Conservation (phyloP, 2,329 filamentous ascomycete genomes). For the Tolypocladium guangdongense region DNA sequence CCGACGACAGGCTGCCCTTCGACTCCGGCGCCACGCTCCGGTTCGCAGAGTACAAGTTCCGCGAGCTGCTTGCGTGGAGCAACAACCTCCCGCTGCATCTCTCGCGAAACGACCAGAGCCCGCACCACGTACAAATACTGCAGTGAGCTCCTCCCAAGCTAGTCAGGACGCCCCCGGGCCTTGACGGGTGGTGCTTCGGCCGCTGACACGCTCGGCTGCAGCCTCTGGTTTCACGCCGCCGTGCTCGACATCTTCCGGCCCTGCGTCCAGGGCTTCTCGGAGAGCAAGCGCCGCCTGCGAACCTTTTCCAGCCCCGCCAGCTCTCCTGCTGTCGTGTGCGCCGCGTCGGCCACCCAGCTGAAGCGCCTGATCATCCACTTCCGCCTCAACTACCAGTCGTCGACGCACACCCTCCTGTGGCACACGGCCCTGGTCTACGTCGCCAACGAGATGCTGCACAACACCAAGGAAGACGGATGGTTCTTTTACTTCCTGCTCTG, state of each 20-base stretch:
- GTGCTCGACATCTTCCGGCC: conserved; percentile 13
- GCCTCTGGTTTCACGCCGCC: conserved; percentile 11
- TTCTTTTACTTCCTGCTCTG: conserved; percentile 22
- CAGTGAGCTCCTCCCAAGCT: conserved; percentile 3
- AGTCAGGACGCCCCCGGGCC: background rate
- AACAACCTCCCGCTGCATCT: conserved; percentile 13
- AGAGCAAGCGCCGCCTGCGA: conserved; percentile 5
- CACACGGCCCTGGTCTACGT: conserved; percentile 26
- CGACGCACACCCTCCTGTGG: conserved; percentile 24
- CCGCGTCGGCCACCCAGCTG: conserved; percentile 23
- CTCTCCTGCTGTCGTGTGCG: conserved; percentile 14
- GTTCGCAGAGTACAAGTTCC: conserved; percentile 20
- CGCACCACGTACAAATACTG: conserved; percentile 17
- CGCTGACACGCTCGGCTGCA: background rate
- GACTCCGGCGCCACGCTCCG: conserved; percentile 4
- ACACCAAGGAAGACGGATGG: conserved; percentile 17
- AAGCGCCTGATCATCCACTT: conserved; percentile 23
- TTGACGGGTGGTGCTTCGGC: too few species aligned
- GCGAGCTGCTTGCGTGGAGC: conserved; percentile 21
- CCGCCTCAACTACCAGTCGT: conserved; percentile 16
- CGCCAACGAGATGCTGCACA: conserved; percentile 21
- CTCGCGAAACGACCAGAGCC: conserved; percentile 6
- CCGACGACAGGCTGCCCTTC: conserved; percentile 4
- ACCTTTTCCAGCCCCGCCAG: conserved; percentile 14
- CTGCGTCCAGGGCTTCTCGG: conserved; percentile 6